phyloP scores from a whole-genome alignment of 805 yeast species.

The Maudiozyma bulderi region DNA sequence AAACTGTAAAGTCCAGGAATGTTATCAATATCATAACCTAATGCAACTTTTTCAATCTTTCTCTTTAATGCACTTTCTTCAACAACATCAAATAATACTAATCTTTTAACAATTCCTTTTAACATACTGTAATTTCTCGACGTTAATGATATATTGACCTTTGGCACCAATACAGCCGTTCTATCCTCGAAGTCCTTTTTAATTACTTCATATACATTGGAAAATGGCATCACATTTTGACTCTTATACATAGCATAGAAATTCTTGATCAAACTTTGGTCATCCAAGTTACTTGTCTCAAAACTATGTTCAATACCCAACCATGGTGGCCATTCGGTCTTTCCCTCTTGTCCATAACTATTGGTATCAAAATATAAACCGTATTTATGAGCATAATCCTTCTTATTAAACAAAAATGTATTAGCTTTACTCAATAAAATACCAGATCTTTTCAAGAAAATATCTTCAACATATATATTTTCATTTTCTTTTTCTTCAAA shows the following conservation, averaged over 20 bases:
- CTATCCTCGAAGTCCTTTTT: conserved; percentile 33
- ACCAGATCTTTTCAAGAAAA: conserved; percentile 61
- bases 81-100: conserved; percentile 70
- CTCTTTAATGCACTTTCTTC: conserved; percentile 46
- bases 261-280: conserved; percentile 50
- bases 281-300: conserved; percentile 38
- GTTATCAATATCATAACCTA: conserved; percentile 65
- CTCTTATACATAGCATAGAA: conserved; percentile 53
- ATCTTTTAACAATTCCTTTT: conserved; percentile 50
- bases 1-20: conserved; percentile 39
- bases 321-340: conserved; percentile 81
- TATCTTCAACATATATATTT: conserved; percentile 36
- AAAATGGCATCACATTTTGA: conserved; percentile 43
- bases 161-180: conserved; percentile 58
- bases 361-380: conserved; percentile 37
- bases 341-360: conserved; percentile 49
- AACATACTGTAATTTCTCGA: conserved; percentile 64
- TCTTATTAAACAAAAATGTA: conserved; percentile 54
- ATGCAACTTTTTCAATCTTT: conserved; percentile 51
- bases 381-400: conserved; percentile 34
- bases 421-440: conserved; percentile 60
- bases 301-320: conserved; percentile 62
- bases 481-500: conserved; percentile 41
- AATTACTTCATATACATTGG: conserved; percentile 25
- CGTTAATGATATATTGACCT: conserved; percentile 56